Evolutionary conservation across 2,329 filamentous ascomycete genomes (phyloP).

Genomic region (Alternaria infectoria): DNA sequence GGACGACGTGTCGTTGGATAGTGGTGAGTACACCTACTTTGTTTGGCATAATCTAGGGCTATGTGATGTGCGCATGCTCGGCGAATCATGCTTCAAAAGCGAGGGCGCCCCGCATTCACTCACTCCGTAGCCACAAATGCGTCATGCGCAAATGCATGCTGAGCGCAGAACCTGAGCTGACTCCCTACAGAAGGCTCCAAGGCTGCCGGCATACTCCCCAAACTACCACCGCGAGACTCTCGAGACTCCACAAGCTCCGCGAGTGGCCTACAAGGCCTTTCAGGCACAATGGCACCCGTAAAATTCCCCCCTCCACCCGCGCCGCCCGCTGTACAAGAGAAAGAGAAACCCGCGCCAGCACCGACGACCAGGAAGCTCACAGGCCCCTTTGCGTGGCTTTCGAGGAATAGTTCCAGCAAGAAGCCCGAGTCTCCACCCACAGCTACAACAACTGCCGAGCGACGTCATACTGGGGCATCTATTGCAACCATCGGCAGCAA

Average conservation of each 20-base stretch:
- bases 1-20: slow-evolving; percentile 69
- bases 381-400: slow-evolving; percentile 56
- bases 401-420: slow-evolving; percentile 60
- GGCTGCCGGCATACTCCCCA: slow-evolving; percentile 49
- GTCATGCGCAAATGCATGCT: neutral
- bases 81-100: neutral
- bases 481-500: slow-evolving; percentile 80
- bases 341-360: slow-evolving; percentile 39
- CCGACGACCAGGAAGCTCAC: slow-evolving; percentile 72
- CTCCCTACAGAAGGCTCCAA: slow-evolving; percentile 35
- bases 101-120: neutral
- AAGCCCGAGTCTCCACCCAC: slow-evolving; percentile 64
- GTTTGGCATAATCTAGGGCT: slow-evolving; percentile 1
- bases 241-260: slow-evolving; percentile 39
- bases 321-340: slow-evolving; percentile 38
- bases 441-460: slow-evolving; percentile 55
- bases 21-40: slow-evolving; percentile 55
- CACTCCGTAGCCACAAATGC: neutral
- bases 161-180: slow-evolving; percentile 20
- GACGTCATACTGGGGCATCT: slow-evolving; percentile 81
- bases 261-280: slow-evolving; percentile 67
- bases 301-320: slow-evolving; percentile 49
- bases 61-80: slow-evolving; percentile 12
- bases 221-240: slow-evolving; percentile 61
- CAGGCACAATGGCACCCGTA: slow-evolving; percentile 73